phyloP scores from a whole-genome alignment of 2,329 filamentous ascomycete species.

The Didymosphaeria variabile region DNA sequence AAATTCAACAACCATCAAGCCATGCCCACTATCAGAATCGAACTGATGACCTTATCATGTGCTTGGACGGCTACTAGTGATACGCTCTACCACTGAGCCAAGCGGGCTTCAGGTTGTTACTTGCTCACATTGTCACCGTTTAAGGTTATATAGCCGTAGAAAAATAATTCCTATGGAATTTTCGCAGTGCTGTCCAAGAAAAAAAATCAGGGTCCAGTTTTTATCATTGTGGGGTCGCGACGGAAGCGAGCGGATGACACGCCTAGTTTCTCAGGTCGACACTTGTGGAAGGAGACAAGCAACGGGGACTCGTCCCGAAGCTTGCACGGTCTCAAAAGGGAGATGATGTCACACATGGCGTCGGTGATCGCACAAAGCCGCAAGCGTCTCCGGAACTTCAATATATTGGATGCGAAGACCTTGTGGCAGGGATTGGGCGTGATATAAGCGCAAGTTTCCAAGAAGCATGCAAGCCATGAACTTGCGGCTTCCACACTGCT shows the following conservation, averaged over 20 bases:
- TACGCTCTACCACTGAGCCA: constrained; percentile 51
- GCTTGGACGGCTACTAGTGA: constrained; percentile 43
- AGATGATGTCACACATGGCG: constrained; percentile 8
- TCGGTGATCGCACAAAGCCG: not conserved
- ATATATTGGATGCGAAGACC: constrained; percentile 8
- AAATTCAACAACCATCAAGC: not conserved
- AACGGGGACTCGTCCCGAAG: not conserved
- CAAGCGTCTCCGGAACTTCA: too few species aligned
- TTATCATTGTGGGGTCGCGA: not conserved
- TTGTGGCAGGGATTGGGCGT: not conserved
- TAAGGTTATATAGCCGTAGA: too few species aligned
- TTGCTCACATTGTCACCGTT: too few species aligned
- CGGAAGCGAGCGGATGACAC: not conserved
- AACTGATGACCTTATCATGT: constrained; percentile 50
- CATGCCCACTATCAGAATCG: constrained; percentile 49
- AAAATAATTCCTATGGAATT: too few species aligned
- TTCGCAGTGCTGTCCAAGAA: too few species aligned
- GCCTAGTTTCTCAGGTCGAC: too few species aligned
- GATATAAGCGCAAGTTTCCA: not conserved
- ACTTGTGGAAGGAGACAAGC: not conserved
- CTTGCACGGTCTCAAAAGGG: not conserved
- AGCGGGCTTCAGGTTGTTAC: constrained; percentile 29
- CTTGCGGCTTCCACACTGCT: not conserved
- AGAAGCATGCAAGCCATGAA: not conserved
- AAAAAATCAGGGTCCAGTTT: not conserved